Evolutionary conservation across 495 filamentous ascomycete genomes (phyloP).

Genomic region (Venustampulla echinocandica): DNA sequence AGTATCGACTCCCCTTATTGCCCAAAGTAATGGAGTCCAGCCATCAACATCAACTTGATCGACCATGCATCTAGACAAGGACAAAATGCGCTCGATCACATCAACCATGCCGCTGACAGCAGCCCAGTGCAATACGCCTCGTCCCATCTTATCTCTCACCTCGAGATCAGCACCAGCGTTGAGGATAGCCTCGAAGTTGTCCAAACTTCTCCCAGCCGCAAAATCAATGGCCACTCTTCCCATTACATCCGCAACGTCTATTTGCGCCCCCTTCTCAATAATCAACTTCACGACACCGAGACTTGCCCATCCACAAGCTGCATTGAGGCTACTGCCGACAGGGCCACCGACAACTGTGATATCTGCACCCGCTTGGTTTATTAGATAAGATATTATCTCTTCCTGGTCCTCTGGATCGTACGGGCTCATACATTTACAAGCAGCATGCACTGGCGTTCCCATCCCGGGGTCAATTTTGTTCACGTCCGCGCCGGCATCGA

Average conservation of each 20-base stretch:
- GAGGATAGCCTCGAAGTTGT: slow-evolving; percentile 10
- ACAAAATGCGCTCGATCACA: slow-evolving; percentile 6
- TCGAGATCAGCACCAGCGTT: slow-evolving; percentile 5
- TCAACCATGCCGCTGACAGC: slow-evolving; percentile 4
- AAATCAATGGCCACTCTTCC: slow-evolving; percentile 16
- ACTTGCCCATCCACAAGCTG: slow-evolving; percentile 5
- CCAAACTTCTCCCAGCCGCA: slow-evolving; percentile 2
- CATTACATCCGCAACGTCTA: slow-evolving; percentile 6
- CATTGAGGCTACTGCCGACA: slow-evolving; percentile 18
- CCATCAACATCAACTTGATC: slow-evolving; percentile 15
- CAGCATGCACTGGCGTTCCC: slow-evolving; percentile 18
- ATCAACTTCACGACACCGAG: slow-evolving; percentile 11
- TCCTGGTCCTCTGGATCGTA: neutral
- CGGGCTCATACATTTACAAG: neutral
- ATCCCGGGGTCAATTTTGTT: slow-evolving; percentile 7
- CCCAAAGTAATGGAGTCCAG: slow-evolving; percentile 24
- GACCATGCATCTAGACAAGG: neutral
- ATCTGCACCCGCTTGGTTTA: slow-evolving; percentile 12
- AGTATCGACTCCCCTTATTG: slow-evolving; percentile 14
- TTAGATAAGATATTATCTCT: slow-evolving; percentile 9
- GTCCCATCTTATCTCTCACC: slow-evolving; percentile 7
- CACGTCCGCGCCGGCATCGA: slow-evolving; percentile 15
- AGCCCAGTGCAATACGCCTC: slow-evolving; percentile 16
- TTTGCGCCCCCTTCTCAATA: slow-evolving; percentile 8
- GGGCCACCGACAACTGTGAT: slow-evolving; percentile 5